These are phyloP conservation scores for Boletus edulis DNA, from an alignment of 768 basidiomycete genomes.

Conservation along the genomic window DNA sequence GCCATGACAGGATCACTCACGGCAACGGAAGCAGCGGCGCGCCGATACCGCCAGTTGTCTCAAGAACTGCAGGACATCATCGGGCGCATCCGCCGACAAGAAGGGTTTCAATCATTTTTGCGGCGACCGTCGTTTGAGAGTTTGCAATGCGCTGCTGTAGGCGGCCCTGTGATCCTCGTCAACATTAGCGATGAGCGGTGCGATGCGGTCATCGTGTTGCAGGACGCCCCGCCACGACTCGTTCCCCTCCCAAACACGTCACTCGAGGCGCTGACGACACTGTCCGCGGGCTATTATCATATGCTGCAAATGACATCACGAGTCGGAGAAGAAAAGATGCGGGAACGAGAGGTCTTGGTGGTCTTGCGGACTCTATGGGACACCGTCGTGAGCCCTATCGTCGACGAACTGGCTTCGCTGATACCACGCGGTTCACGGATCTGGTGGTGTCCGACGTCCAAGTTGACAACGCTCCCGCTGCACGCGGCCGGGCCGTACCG, in stretches of 20 bases:
- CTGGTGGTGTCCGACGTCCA: conserved; percentile 36
- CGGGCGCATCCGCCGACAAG: conserved; percentile 18
- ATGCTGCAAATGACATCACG: conserved; percentile 5
- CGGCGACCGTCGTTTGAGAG: conserved; percentile 17
- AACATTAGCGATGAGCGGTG: conserved; percentile 34
- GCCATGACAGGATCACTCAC: background rate
- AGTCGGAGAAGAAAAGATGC: conserved; percentile 22
- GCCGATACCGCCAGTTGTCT: conserved; percentile 14
- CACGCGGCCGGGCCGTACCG: conserved; percentile 33
- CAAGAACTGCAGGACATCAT: conserved; percentile 20
- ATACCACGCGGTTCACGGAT: conserved; percentile 25
- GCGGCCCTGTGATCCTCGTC: conserved; percentile 37
- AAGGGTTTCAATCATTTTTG: conserved; percentile 33
- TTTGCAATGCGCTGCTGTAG: conserved; percentile 18
- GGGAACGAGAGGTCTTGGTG: conserved; percentile 12
- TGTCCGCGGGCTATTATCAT: conserved; percentile 4
- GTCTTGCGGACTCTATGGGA: conserved; percentile 27
- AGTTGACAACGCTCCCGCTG: conserved; percentile 29
- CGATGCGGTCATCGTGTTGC: conserved; percentile 37
- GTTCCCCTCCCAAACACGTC: conserved; percentile 19
- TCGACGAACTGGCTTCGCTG: conserved; percentile 9
- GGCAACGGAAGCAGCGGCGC: conserved; percentile 13
- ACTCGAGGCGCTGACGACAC: conserved; percentile 6
- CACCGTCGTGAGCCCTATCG: conserved; percentile 19
- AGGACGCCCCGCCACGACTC: conserved; percentile 15